Evolutionary conservation across 177 flowering plant genomes (phyloP).

Genomic region (Vitis hybrid): DNA sequence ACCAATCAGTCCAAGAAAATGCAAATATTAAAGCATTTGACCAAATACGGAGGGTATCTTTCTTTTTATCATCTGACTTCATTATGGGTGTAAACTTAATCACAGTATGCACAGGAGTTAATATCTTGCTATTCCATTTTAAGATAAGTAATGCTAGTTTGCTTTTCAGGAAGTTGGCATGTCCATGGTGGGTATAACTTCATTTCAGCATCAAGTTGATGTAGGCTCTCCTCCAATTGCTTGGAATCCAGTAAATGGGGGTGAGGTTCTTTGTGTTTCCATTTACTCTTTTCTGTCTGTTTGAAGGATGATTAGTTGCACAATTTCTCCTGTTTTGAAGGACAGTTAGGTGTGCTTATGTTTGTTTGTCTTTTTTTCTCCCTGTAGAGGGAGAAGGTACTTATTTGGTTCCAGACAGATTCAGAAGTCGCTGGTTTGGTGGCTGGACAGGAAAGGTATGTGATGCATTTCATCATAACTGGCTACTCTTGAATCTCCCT

Average conservation of each 20-base stretch:
- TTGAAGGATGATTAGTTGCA: neutral
- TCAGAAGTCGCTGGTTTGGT: slow-evolving; percentile 66
- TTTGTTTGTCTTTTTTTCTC: neutral
- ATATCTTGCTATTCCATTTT: neutral
- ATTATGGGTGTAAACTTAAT: neutral
- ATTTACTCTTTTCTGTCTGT: neutral
- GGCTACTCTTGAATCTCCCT: neutral
- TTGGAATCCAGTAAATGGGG: slow-evolving; percentile 12
- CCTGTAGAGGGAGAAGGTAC: slow-evolving; percentile 11
- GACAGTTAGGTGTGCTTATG: neutral
- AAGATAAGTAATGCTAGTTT: slow-evolving; percentile 7
- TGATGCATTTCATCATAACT: slow-evolving; percentile 1
- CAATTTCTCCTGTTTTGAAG: neutral
- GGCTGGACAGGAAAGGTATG: slow-evolving; percentile 63
- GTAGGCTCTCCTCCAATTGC: slow-evolving; percentile 15
- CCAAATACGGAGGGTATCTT: slow-evolving; percentile 20
- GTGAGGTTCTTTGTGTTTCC: slow-evolving; percentile 18
- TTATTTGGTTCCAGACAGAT: slow-evolving; percentile 25
- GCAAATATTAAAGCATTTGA: slow-evolving; percentile 4
- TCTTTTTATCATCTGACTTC: neutral
- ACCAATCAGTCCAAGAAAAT: slow-evolving; percentile 7
- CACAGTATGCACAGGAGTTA: neutral
- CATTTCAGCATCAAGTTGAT: slow-evolving; percentile 18
- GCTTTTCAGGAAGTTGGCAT: slow-evolving; percentile 26
- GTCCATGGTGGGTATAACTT: slow-evolving; percentile 12